Percentiles rank a stretch among this genome's conserved stretches.
Conservation (phyloP, 2,329 filamentous ascomycete genomes). For the Phyllosticta citrichinensis region DNA sequence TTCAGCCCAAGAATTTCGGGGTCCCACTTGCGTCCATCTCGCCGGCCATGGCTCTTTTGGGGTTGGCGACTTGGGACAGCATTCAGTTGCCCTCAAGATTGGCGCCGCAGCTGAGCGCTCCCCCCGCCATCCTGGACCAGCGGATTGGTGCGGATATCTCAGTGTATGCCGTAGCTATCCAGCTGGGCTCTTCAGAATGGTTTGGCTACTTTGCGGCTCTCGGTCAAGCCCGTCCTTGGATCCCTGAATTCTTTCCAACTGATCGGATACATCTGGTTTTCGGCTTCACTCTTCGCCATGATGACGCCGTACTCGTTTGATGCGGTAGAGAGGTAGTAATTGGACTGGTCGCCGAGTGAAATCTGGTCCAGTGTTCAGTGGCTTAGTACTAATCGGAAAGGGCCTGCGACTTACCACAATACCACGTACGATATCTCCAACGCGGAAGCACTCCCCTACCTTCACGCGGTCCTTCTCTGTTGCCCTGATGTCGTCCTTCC, state of each 20-base stretch:
- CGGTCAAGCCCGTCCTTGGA: constrained; percentile 62
- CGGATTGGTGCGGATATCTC: background rate
- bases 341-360: constrained; percentile 83
- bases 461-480: constrained; percentile 94
- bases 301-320: constrained; percentile 88
- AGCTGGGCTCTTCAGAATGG: constrained; percentile 54
- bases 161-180: background rate
- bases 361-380: constrained; percentile 43
- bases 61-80: no score
- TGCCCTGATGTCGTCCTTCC: constrained; percentile 79
- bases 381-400: background rate
- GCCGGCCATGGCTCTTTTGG: no score
- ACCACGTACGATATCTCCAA: constrained; percentile 83
- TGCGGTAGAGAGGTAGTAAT: constrained; percentile 90
- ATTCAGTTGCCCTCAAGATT: no score
- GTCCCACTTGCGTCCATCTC: no score
- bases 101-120: no score
- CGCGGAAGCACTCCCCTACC: constrained; percentile 82
- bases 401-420: constrained; percentile 52
- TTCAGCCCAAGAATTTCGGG: no score
- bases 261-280: constrained; percentile 84
- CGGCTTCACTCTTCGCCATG: constrained; percentile 78
- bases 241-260: constrained; percentile 95
- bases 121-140: background rate
- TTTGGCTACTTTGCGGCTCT: constrained; percentile 87